These are phyloP conservation scores for Cryphonectria radicalis DNA, from an alignment of 2,329 filamentous ascomycete genomes.

Conservation along the genomic window DNA sequence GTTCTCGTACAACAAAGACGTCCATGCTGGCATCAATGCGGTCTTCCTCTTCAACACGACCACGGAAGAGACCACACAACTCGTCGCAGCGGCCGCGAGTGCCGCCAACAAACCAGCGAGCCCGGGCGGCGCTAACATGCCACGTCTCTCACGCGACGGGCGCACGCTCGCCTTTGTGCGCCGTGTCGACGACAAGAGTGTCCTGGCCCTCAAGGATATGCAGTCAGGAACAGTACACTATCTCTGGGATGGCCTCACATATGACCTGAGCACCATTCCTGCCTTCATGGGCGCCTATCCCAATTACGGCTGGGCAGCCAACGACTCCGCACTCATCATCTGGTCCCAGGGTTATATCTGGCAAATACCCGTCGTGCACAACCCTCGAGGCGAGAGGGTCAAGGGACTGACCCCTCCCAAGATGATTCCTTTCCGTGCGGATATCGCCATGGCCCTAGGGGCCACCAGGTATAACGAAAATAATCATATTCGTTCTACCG, in stretches of 20 bases:
- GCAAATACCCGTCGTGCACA: too few relatives aligned
- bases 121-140: background rate
- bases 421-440: too few relatives aligned
- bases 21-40: background rate
- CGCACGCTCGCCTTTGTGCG: background rate
- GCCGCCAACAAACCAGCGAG: background rate
- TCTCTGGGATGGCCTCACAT: background rate
- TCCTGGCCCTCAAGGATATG: background rate
- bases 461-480: too few relatives aligned
- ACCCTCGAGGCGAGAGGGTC: too few relatives aligned
- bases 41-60: background rate
- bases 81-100: too few relatives aligned
- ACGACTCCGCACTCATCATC: background rate
- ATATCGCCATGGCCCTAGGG: too few relatives aligned
- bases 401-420: too few relatives aligned
- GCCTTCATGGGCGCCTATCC: background rate
- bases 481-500: too few relatives aligned
- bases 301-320: slow-evolving; percentile 1
- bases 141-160: background rate
- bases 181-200: background rate
- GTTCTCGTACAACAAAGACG: slow-evolving; percentile 2
- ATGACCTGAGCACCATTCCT: slow-evolving; percentile 1
- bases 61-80: too few relatives aligned
- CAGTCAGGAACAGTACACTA: background rate
- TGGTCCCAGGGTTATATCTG: too few relatives aligned